Percentiles rank a stretch among this genome's conserved stretches.
These are phyloP conservation scores for Cryphonectria japonica DNA, from an alignment of 2,329 filamentous ascomycete species.

Conservation along the genomic window DNA sequence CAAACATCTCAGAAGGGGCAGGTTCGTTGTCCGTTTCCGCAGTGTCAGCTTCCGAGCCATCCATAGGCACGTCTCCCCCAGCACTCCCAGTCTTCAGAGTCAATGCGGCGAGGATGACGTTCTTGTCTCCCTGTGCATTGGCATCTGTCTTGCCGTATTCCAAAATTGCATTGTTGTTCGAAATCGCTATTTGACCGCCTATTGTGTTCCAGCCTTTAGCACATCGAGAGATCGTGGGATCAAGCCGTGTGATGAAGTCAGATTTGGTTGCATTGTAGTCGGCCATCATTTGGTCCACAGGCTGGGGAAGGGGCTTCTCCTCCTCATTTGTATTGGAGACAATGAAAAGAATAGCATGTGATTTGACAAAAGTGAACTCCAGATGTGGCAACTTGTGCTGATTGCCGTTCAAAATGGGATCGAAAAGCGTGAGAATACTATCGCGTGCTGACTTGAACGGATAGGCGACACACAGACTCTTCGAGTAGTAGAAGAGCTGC, in stretches of 20 bases:
- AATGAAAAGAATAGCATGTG: conserved; percentile 66
- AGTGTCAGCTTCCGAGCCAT: conserved; percentile 6
- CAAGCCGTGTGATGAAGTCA: conserved; percentile 58
- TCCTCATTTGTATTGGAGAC: conserved; percentile 22
- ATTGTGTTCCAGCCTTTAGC: conserved; percentile 56
- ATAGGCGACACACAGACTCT: conserved; percentile 70
- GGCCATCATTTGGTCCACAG: conserved; percentile 37
- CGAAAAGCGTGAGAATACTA: conserved; percentile 43
- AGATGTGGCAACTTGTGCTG: conserved; percentile 43
- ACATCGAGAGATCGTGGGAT: conserved; percentile 58
- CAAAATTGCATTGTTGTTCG: conserved; percentile 59
- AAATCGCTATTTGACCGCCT: conserved; percentile 61
- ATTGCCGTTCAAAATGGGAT: conserved; percentile 51
- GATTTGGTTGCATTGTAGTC: conserved; percentile 10
- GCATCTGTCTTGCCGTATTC: conserved; percentile 50
- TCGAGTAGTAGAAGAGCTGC: conserved; percentile 74
- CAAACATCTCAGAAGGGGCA: conserved; percentile 36
- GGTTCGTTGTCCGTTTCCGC: conserved; percentile 1
- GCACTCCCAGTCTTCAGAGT: background rate
- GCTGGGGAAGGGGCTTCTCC: conserved; percentile 17
- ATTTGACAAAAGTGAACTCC: conserved; percentile 65
- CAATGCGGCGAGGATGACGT: conserved; percentile 49
- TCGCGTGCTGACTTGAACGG: conserved; percentile 70
- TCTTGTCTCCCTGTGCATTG: conserved; percentile 34
- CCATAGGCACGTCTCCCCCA: conserved; percentile 16